Evolutionary conservation across 345 rosid species (phyloP).

Genomic region (Hypericum perforatum): DNA sequence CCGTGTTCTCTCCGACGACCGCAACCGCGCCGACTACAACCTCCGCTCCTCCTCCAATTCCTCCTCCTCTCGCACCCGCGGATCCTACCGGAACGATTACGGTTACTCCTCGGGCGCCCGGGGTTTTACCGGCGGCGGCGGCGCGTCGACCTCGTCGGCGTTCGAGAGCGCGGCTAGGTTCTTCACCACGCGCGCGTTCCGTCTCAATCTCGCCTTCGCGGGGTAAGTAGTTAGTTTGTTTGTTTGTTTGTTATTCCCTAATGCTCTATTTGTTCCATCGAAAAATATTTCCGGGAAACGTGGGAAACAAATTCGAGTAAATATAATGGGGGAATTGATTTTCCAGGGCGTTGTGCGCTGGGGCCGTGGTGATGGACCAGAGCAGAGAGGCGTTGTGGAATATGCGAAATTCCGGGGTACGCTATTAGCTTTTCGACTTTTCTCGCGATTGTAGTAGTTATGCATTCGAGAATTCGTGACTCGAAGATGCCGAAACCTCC

Average conservation of each 20-base stretch:
- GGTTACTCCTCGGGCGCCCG: constrained; percentile 11
- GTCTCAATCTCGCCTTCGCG: constrained; percentile 52
- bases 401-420: constrained; percentile 56
- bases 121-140: constrained; percentile 3
- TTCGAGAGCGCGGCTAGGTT: constrained; percentile 34
- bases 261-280: not conserved
- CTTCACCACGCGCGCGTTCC: constrained; percentile 61
- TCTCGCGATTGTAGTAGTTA: not conserved
- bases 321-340: too few relatives aligned
- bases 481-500: too few relatives aligned
- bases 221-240: constrained; percentile 28
- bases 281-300: too few relatives aligned
- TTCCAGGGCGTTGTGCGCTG: constrained; percentile 43
- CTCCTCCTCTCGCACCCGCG: not conserved
- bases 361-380: constrained; percentile 24
- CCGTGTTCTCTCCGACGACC: constrained; percentile 49
- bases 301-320: too few relatives aligned
- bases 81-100: constrained; percentile 5
- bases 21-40: constrained; percentile 62
- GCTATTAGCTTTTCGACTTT: constrained; percentile 7
- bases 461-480: not conserved
- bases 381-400: constrained; percentile 50
- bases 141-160: constrained; percentile 20
- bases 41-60: constrained; percentile 15
- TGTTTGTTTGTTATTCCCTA: not conserved